These are phyloP conservation scores for Sporothrix humicola DNA, from an alignment of 2,329 filamentous ascomycete genomes.

Conservation along the genomic window DNA sequence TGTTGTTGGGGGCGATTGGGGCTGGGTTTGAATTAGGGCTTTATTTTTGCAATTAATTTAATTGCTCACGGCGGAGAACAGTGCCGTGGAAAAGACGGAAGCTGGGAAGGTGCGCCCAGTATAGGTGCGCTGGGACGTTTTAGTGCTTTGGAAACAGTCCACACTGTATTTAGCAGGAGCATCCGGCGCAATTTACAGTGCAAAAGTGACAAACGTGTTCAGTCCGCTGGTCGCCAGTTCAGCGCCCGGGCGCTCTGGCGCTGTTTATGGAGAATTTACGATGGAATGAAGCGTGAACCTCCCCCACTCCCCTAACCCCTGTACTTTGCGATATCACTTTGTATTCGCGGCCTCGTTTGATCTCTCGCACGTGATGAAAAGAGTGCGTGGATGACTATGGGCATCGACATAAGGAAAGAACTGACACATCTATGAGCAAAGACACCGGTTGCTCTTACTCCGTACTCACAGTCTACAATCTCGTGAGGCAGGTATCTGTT, in stretches of 20 bases:
- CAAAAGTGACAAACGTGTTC: neutral
- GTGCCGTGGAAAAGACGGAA: neutral
- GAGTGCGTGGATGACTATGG: neutral
- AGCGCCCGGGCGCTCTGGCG: neutral
- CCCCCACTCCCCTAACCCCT: conserved; percentile 3
- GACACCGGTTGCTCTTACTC: neutral
- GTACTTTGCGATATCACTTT: neutral
- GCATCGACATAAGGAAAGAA: neutral
- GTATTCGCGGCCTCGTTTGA: neutral
- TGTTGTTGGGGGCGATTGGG: neutral
- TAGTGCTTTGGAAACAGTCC: conserved; percentile 20
- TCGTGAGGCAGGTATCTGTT: neutral
- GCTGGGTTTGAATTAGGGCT: neutral
- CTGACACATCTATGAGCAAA: neutral
- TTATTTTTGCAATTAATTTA: conserved; percentile 4
- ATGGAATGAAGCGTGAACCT: too few relatives aligned
- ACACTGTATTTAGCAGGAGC: neutral
- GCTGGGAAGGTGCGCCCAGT: neutral
- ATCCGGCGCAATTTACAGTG: neutral
- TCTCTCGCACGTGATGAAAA: neutral
- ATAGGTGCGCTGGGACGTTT: neutral
- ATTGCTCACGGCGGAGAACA: neutral
- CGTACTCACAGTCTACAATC: neutral
- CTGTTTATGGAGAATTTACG: too few relatives aligned
- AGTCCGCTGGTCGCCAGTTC: neutral